Evolutionary conservation across 202 grass and related monocot genomes (phyloP), one percentile per base, ranked within the genome.

Genomic region (Schoenoplectus triqueter): DNA sequence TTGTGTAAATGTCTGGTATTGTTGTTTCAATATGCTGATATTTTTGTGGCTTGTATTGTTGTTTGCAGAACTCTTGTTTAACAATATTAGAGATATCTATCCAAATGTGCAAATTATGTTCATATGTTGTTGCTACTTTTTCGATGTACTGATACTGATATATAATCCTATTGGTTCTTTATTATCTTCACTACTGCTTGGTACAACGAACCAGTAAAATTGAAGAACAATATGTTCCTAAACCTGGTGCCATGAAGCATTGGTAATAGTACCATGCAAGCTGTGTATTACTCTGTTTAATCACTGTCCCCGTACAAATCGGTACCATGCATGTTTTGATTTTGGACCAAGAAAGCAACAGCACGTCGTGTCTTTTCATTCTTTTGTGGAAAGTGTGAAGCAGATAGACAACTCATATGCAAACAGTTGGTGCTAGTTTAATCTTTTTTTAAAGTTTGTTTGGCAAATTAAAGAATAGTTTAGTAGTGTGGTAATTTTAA

Each of bases 1-100:
- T 83, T 71, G 81, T 83, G 81, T 83, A 83, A 83, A 82, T 82
- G 80, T 80, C 60, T 64, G 78, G 80, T 79, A 61, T 64, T 69
- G 31, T 41, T 57, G 64, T 69, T 64, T 5, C 44, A 49, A 69
- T 68, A 41, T 51, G 64, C 63, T 64, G 51, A 70, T 83, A 65
- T 51, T 67, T 66, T 69, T 46, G 65, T 69, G 81, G 64, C 40
- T 83, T 83, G 81, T 69, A 83, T 70, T 83, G 41, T 83, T 83
- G 81, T 70, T 83, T 83, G 81, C 64, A 8, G 10, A 83, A 71
- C 52, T 41, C 81, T 46, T 0, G 45, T 71, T 83, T 69, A 69
- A 83, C 66, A 55, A 70, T 83, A 71, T 70, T 71, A 69, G 21
- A 63, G n/a, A 31, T 40, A 17, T 68, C 80, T 50, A 68, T 82